Evolutionary conservation across 73 alveolate genomes (phyloP), one percentile per base, ranked within the genome.

Genomic region (Paramecium sonneborni): DNA sequence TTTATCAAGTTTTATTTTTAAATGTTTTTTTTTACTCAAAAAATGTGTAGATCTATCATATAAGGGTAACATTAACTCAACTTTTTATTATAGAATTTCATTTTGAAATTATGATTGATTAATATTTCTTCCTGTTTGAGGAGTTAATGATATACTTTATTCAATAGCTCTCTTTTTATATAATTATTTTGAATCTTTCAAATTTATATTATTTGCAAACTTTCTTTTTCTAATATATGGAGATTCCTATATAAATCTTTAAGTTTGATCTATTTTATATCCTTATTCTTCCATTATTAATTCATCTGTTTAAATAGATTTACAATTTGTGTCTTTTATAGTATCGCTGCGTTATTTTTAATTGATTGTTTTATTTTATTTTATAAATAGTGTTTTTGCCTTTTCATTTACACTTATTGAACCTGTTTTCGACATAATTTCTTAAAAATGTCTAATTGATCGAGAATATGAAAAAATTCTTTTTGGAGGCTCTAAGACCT

Each of bases 401-500:
- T 38, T 72, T 37, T 72, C 11, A 72, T 72, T 15, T 5, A 72
- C 9, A 72, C 86, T 72, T 3, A 38, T 32, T 5, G 55, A 32
- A n/a, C 86, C 86, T 3, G 57, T 72, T 72, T 72, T 72, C 1
- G 58, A 34, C n/a, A 72, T 35, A 6, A 72, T 72, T 30, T 72
- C 67, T 34, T 72, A 4, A 18, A 35, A 72, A 72, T 72, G 86
- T 15, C 67, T 0, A 11, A 72, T 72, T 0, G 86, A 72, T 14
- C 86, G 14, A 15, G 86, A 72, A 38, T 34, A 72, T 35, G 67
- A 72, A 72, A 35, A 72, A 72, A 72, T 32, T 35, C 86, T 32
- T 14, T 32, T 35, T 0, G 86, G 67, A 5, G 86, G 84, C 7
- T 62, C 48, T 14, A 57, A 28, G 1, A 9, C 1, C 2, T 14